A percentile compares a stretch with the other conserved stretches of the same genome.
phyloP scores from a whole-genome alignment of 148 eudicot genomes.

The Bassia scoparia region DNA sequence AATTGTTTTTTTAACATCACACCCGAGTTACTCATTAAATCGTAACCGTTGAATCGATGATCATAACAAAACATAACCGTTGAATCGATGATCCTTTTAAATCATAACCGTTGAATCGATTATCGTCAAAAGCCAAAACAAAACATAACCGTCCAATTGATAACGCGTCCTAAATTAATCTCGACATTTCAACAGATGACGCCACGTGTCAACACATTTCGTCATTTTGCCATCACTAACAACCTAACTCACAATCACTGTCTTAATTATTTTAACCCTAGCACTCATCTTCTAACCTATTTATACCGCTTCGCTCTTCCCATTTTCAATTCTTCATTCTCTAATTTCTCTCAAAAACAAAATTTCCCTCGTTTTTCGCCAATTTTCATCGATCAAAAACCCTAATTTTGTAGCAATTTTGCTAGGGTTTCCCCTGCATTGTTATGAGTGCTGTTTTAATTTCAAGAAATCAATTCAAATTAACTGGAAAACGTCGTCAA shows the following conservation, averaged over 20 bases:
- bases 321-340: constrained; percentile 6
- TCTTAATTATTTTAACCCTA: constrained; percentile 17
- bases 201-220: constrained; percentile 6
- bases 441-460: constrained; percentile 27
- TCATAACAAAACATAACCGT: too few species aligned
- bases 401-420: constrained; percentile 20
- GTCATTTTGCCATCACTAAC: not conserved
- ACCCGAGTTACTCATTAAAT: too few species aligned
- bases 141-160: constrained; percentile 8
- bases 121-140: not conserved
- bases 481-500: constrained; percentile 12
- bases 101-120: not conserved
- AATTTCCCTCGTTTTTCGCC: not conserved
- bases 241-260: not conserved
- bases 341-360: not conserved
- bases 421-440: constrained; percentile 13
- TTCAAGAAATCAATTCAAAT: not conserved
- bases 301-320: constrained; percentile 20
- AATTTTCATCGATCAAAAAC: constrained; percentile 3
- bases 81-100: not conserved
- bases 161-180: not conserved
- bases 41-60: too few species aligned
- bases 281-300: constrained; percentile 13
- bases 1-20: too few species aligned
- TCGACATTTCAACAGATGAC: not conserved